Evolutionary conservation across 164 flowering plant genomes (phyloP).

Genomic region (Brasenia schreberi): DNA sequence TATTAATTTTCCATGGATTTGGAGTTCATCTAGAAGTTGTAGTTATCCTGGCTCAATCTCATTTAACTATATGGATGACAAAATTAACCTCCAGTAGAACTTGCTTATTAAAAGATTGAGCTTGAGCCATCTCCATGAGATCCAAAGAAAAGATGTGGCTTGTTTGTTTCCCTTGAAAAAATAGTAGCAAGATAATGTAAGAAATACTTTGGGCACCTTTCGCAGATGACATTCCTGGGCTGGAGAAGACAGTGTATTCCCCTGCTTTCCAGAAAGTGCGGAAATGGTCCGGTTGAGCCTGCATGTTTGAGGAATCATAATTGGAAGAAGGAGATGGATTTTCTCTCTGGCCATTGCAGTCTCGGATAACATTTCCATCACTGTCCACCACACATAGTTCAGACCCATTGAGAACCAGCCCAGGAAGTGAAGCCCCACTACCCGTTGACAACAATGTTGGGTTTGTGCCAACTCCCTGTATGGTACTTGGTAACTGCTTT

Average conservation of each 20-base stretch:
- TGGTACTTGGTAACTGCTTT: background rate
- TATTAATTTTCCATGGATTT: no score
- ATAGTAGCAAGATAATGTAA: no score
- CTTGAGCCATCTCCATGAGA: no score
- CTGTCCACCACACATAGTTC: background rate
- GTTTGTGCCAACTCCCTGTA: background rate
- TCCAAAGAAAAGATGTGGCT: no score
- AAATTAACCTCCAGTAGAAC: no score
- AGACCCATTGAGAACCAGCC: background rate
- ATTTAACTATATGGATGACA: no score
- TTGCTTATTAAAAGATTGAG: no score
- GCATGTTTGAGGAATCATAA: background rate
- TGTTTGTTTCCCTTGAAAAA: no score
- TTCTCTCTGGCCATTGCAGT: background rate
- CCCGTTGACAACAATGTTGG: background rate
- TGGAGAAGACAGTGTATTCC: constrained; percentile 18
- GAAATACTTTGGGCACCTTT: background rate
- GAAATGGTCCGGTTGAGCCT: constrained; percentile 8
- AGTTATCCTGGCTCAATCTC: no score
- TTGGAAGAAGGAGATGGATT: background rate
- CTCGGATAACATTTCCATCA: background rate
- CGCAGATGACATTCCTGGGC: constrained; percentile 1
- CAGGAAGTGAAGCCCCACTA: background rate
- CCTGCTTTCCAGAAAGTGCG: constrained; percentile 92
- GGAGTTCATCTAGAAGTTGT: no score